Base-by-base conservation (phyloP, 1,284 basidiomycete genomes). In the Leccinum angustisporum region DNA sequence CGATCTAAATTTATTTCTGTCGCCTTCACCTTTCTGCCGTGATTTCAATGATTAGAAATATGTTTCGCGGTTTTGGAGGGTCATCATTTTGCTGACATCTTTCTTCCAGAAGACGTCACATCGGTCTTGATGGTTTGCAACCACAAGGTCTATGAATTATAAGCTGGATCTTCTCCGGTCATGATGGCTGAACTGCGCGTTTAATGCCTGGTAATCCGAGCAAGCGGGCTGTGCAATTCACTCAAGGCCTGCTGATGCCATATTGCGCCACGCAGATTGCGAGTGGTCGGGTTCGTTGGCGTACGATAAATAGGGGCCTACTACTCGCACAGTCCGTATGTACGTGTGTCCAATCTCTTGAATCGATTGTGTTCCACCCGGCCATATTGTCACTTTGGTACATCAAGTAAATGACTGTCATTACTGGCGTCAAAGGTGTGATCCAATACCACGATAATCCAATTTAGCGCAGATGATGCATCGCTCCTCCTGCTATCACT, bases 41-140 rank as follows among this genome's bases (percentile, higher is more conserved):
- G 30, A 67, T 52, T 31, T 67, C 58, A 11, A 61, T 8, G 50
- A 67, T 69, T 0, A 59, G 66, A 21, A n/a, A 40, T 2, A 70
- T n/a, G 7, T 38, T 11, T 64, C 64, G 2, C 54, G 43, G 38
- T 68, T 71, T 7, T 46, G 8, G 30, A 4, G 68, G 61, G 10
- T 40, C n/a, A 68, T 61, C 8, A 61, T 66, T 48, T 64, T 54
- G 2, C 55, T 2, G 6, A 70, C 65, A 50, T 62, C 71, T 48
- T 57, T 58, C 48, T 59, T 68, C 68, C 64, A 67, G 36, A 68
- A 67, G 1, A 13, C 50, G 56, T 63, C 53, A 8, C 1, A 5
- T 1, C 59, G 16, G 27, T 69, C 65, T 25, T 58, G n/a, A 51
- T 72, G 70, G 33, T 67, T 69, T 14, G 10, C 61, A 5, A 59